Evolutionary conservation across 352 stramenopile species (phyloP).

Genomic region (Phytophthora sp.): DNA sequence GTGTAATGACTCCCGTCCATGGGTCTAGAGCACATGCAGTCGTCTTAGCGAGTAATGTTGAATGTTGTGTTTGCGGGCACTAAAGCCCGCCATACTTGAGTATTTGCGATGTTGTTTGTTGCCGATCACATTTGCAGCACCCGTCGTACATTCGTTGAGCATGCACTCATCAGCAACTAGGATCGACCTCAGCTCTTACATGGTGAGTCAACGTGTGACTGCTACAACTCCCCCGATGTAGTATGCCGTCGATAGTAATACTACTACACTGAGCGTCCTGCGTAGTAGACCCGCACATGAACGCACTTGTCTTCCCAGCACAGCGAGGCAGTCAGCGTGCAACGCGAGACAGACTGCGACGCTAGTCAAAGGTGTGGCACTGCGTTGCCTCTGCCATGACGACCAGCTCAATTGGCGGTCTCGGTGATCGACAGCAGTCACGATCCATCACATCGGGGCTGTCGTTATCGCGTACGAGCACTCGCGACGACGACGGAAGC

Average conservation of each 20-base stretch:
- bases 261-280: too few relatives aligned
- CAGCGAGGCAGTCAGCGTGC: not conserved
- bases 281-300: too few relatives aligned
- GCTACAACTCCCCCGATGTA: too few relatives aligned
- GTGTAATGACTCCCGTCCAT: not conserved
- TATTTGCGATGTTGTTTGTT: constrained; percentile 13
- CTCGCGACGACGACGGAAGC: too few relatives aligned
- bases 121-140: too few relatives aligned
- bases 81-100: constrained; percentile 1
- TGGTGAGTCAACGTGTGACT: too few relatives aligned
- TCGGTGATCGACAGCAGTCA: constrained; percentile 30
- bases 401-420: constrained; percentile 10
- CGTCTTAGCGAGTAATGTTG: constrained; percentile 11
- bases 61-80: constrained; percentile 21
- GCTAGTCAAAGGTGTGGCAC: constrained; percentile 20
- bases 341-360: not conserved
- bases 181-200: too few relatives aligned
- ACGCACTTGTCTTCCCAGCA: not conserved
- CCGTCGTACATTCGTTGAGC: too few relatives aligned
- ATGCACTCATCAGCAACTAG: too few relatives aligned
- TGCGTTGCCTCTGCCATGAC: constrained; percentile 3
- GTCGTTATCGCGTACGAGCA: too few relatives aligned
- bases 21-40: constrained; percentile 1
- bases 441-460: too few relatives aligned
- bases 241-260: not conserved